phyloP scores from a whole-genome alignment of 805 yeast genomes.

The Candida andamanensis region DNA sequence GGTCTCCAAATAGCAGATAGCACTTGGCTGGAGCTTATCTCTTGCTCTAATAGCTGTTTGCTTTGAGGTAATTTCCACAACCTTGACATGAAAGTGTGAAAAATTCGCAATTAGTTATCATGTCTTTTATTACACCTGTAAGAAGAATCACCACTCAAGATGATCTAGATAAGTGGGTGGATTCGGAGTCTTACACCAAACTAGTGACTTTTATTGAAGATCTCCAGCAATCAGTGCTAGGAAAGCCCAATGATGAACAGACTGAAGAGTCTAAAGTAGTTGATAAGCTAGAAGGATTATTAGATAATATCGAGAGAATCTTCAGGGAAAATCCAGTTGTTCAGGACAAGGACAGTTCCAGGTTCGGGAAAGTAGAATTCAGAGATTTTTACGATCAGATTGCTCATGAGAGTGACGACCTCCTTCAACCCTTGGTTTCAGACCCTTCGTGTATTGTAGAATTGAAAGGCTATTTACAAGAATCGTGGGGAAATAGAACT shows the following conservation, averaged over 20 bases:
- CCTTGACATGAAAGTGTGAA: conserved; percentile 1
- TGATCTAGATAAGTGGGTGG: conserved; percentile 61
- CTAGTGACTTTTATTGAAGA: conserved; percentile 50
- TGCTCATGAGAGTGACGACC: conserved; percentile 10
- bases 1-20: conserved; percentile 9
- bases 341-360: conserved; percentile 54
- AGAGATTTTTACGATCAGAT: conserved; percentile 74
- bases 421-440: conserved; percentile 15
- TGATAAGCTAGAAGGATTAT: conserved; percentile 23
- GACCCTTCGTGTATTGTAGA: conserved; percentile 32
- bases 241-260: conserved; percentile 48
- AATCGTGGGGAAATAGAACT: conserved; percentile 78
- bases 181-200: conserved; percentile 44
- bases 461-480: conserved; percentile 52
- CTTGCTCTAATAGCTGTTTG: not conserved
- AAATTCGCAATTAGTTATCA: not conserved
- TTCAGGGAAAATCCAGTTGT: conserved; percentile 62
- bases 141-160: conserved; percentile 46
- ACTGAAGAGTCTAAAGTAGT: conserved; percentile 33
- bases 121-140: conserved; percentile 3
- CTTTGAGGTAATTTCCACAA: conserved; percentile 4
- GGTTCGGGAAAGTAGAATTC: conserved; percentile 92
- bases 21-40: conserved; percentile 3
- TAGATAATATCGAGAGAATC: conserved; percentile 42
- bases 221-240: conserved; percentile 62